phyloP scores from a whole-genome alignment of 345 rosid species.

The Linum tenue region DNA sequence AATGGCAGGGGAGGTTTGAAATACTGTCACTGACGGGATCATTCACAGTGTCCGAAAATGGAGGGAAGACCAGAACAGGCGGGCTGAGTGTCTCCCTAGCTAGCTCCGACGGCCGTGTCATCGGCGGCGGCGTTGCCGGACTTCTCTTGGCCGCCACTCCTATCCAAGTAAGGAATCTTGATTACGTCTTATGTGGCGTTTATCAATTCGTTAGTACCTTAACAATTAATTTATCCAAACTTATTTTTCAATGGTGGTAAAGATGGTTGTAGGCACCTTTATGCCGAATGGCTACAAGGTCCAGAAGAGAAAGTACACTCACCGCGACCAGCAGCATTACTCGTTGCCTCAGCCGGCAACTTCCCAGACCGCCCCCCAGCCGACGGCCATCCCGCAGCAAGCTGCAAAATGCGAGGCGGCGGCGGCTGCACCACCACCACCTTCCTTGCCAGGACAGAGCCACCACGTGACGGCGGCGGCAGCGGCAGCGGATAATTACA shows the following conservation, averaged over 20 bases:
- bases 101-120: constrained; percentile 44
- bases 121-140: constrained; percentile 56
- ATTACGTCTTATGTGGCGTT: background rate
- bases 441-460: constrained; percentile 16
- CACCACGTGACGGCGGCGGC: background rate
- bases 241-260: constrained; percentile 7
- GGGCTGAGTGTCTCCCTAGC: constrained; percentile 48
- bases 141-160: constrained; percentile 52
- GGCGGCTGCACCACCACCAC: constrained; percentile 21
- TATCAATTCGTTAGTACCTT: background rate
- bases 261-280: constrained; percentile 66
- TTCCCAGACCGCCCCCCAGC: background rate
- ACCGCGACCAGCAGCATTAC: constrained; percentile 8
- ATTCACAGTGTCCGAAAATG: constrained; percentile 28
- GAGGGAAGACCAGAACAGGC: constrained; percentile 34
- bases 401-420: constrained; percentile 13
- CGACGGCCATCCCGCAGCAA: constrained; percentile 4
- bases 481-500: background rate
- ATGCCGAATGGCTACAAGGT: constrained; percentile 30
- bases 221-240: too few species aligned
- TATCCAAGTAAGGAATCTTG: constrained; percentile 41
- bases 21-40: constrained; percentile 50
- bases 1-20: constrained; percentile 51
- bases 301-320: constrained; percentile 17
- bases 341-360: background rate